Conservation (phyloP, 176 grass and related monocot genomes). For the Poa annua region DNA sequence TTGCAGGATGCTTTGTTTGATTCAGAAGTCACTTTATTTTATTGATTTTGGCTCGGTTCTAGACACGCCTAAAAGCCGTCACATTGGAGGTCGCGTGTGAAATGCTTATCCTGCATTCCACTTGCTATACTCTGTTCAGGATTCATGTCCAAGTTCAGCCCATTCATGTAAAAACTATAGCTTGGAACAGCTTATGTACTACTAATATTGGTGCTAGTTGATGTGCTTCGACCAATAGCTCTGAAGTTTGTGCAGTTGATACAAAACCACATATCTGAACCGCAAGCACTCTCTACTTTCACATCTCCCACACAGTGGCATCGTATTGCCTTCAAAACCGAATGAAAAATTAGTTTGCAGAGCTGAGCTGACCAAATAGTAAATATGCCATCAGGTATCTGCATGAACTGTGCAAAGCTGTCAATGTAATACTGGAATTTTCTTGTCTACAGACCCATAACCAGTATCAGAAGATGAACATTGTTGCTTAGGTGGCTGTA, state of each 20-base stretch:
- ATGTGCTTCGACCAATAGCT: neutral
- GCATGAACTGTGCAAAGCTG: neutral
- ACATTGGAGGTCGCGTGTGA: conserved; percentile 9
- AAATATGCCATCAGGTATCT: neutral
- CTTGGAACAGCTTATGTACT: neutral
- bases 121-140: conserved; percentile 34
- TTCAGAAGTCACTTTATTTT: conserved; percentile 1
- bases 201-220: neutral
- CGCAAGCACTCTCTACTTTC: neutral
- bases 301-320: neutral
- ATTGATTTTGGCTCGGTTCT: no score
- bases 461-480: neutral
- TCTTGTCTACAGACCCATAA: no score
- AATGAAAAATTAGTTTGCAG: neutral
- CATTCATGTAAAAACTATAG: conserved; percentile 6
- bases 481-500: neutral
- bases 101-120: conserved; percentile 9
- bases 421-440: neutral
- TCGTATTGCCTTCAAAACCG: neutral
- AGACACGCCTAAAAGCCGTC: no score
- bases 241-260: neutral
- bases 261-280: conserved; percentile 23
- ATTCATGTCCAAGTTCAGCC: no score
- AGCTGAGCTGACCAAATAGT: neutral
- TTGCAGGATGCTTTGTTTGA: conserved; percentile 10